phyloP scores from a whole-genome alignment of 2,329 filamentous ascomycete species.

The Pseudogymnoascus sp. region DNA sequence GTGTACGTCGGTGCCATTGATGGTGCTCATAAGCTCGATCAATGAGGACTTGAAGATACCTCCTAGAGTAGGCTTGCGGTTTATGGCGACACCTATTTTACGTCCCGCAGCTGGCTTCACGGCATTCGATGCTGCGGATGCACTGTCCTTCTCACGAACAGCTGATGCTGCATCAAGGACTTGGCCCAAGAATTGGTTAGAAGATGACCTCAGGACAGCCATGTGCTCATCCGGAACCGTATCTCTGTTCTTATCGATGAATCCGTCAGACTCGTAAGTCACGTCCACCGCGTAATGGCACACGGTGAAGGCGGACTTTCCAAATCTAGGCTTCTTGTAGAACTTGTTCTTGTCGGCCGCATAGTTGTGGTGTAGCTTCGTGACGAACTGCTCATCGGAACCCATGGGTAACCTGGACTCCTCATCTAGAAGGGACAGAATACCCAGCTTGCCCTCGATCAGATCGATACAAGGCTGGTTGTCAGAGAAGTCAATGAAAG shows the following conservation, averaged over 20 bases:
- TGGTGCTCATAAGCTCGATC: conserved; percentile 96
- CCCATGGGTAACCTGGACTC: conserved; percentile 96
- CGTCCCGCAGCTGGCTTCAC: conserved; percentile 73
- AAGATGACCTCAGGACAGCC: conserved; percentile 77
- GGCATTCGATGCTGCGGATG: conserved; percentile 55
- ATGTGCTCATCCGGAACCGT: conserved; percentile 98
- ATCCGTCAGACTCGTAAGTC: conserved; percentile 96
- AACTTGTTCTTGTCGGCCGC: conserved; percentile 85
- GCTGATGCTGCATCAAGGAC: conserved; percentile 79
- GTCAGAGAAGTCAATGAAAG: conserved; percentile 98
- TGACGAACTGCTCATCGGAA: conserved; percentile 93
- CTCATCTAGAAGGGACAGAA: conserved; percentile 86
- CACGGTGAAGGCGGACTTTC: conserved; percentile 94
- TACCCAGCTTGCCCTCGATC: conserved; percentile 93
- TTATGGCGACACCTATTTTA: conserved; percentile 84
- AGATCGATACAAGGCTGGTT: conserved; percentile 98
- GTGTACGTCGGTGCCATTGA: conserved; percentile 95
- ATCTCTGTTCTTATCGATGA: conserved; percentile 99
- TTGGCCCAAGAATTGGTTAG: conserved; percentile 74
- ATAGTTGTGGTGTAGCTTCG: conserved; percentile 91
- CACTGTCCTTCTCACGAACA: conserved; percentile 81
- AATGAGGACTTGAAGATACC: conserved; percentile 98
- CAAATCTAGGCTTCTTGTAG: conserved; percentile 97
- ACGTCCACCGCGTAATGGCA: conserved; percentile 98
- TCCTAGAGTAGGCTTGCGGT: conserved; percentile 92